A percentile compares a stretch with the other conserved stretches of the same genome.
Conservation (phyloP, 208 protist genomes). For the Vickermania spadyakhi region DNA sequence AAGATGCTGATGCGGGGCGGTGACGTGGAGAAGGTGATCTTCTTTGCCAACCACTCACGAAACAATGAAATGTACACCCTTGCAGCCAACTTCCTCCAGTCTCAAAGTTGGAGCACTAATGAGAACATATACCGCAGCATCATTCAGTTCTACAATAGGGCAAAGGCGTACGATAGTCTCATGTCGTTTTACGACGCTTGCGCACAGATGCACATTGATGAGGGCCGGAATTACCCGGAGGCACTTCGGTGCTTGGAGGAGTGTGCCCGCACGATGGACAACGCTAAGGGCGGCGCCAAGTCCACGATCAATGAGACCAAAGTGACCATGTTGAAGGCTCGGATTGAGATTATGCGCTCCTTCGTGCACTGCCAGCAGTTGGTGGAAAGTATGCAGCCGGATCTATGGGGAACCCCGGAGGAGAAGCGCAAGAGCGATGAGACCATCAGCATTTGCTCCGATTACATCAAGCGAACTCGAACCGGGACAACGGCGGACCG, state of each 20-base stretch:
- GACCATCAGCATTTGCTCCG: constrained; percentile 74
- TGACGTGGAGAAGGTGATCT: constrained; percentile 96
- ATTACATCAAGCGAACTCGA: constrained; percentile 79
- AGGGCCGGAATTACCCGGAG: constrained; percentile 93
- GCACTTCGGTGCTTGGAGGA: constrained; percentile 85
- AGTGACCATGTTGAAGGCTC: constrained; percentile 34
- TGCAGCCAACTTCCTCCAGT: constrained; percentile 95
- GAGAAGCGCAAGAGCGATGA: constrained; percentile 58
- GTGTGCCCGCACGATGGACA: constrained; percentile 50
- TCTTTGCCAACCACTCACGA: constrained; percentile 94
- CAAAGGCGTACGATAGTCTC: constrained; percentile 88
- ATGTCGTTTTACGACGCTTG: constrained; percentile 90
- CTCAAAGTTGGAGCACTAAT: constrained; percentile 89
- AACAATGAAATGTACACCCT: constrained; percentile 93
- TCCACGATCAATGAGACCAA: constrained; percentile 23
- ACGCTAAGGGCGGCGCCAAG: constrained; percentile 12
- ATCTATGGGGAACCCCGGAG: constrained; percentile 17
- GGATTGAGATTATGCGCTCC: constrained; percentile 32
- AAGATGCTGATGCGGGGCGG: constrained; percentile 95
- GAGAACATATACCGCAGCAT: constrained; percentile 94
- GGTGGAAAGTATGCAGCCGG: constrained; percentile 22
- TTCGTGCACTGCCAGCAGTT: constrained; percentile 59
- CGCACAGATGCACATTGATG: constrained; percentile 94
- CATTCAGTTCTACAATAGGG: constrained; percentile 95
- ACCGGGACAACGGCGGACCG: constrained; percentile 40